These are phyloP conservation scores for Furcasterigmium furcatum DNA, from an alignment of 2,329 filamentous ascomycete species.

Conservation along the genomic window DNA sequence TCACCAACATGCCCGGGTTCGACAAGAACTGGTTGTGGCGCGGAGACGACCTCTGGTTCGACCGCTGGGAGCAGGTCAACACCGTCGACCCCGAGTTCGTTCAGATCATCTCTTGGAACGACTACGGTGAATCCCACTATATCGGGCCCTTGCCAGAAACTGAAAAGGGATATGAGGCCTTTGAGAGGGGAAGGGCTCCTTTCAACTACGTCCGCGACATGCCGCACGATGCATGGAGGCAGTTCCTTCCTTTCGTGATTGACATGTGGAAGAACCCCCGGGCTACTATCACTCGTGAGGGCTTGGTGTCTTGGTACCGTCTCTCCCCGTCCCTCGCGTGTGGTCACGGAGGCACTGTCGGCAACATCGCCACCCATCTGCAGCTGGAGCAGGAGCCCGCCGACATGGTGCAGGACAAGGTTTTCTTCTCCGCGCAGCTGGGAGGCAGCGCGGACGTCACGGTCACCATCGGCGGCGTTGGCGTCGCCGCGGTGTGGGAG, in stretches of 20 bases:
- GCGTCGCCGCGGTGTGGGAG: conserved; percentile 13
- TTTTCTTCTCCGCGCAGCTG: conserved; percentile 22
- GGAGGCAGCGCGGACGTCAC: conserved; percentile 15
- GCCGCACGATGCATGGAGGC: conserved; percentile 48
- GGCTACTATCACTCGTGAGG: conserved; percentile 19
- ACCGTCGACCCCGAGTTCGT: conserved; percentile 42
- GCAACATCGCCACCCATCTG: conserved; percentile 20
- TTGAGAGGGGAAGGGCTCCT: conserved; percentile 8
- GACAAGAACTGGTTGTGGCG: conserved; percentile 62
- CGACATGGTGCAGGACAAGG: conserved; percentile 14
- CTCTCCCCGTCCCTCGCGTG: conserved; percentile 13
- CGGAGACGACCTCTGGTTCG: conserved; percentile 58
- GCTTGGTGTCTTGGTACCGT: conserved; percentile 23
- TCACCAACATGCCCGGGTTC: conserved; percentile 53
- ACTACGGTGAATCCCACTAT: conserved; percentile 55
- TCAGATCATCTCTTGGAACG: conserved; percentile 39
- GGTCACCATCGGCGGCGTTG: conserved; percentile 22
- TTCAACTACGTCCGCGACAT: conserved; percentile 43
- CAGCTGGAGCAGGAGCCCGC: conserved; percentile 17
- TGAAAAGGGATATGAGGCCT: too few species aligned
- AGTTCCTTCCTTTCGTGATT: conserved; percentile 34
- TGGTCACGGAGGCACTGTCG: conserved; percentile 18
- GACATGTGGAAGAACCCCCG: conserved; percentile 26
- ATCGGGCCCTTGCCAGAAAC: conserved; percentile 45
- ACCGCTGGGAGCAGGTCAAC: conserved; percentile 54